Conservation (phyloP, 2,329 filamentous ascomycete species). For the Fusarium equiseti region DNA sequence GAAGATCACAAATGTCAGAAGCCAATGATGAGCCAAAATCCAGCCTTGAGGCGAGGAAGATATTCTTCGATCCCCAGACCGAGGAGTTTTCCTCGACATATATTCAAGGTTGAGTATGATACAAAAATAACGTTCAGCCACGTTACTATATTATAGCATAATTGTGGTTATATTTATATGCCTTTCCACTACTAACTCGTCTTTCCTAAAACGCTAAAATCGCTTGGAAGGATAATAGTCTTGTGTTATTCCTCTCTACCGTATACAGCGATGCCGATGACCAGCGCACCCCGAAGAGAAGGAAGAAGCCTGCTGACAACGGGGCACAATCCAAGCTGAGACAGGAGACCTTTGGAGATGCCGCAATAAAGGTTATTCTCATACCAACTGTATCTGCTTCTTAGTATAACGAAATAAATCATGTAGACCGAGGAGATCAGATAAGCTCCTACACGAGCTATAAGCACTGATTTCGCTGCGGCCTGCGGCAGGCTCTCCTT, state of each 20-base stretch:
- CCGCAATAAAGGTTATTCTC: neutral
- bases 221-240: constrained; percentile 31
- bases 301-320: neutral
- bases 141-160: neutral
- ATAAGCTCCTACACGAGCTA: too few species aligned
- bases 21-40: neutral
- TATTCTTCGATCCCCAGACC: neutral
- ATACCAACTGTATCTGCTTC: neutral
- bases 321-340: neutral
- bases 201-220: constrained; percentile 18
- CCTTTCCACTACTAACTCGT: neutral
- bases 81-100: neutral
- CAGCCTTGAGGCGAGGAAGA: neutral
- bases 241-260: constrained; percentile 23
- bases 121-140: neutral
- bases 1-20: neutral
- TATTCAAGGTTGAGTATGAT: neutral
- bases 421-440: constrained; percentile 1
- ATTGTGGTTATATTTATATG: neutral
- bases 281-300: neutral
- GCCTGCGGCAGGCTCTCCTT: too few species aligned
- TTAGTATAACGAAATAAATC: constrained; percentile 1
- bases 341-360: neutral
- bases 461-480: too few species aligned
- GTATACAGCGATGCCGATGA: neutral